Conservation (phyloP, 306 rosid genomes). For the Quercus cerris region DNA sequence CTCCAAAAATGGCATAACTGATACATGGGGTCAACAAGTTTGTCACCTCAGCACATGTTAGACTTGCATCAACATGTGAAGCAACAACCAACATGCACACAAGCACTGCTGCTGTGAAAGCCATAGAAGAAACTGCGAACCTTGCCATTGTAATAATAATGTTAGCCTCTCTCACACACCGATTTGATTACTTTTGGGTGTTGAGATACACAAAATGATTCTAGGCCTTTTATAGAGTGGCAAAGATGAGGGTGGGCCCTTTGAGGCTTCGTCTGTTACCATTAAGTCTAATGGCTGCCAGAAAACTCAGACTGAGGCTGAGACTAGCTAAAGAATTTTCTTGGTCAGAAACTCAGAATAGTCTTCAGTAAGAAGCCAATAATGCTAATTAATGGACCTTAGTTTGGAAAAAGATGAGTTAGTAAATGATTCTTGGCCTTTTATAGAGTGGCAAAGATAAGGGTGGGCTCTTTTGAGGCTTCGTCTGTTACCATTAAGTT, state of each 20-base stretch:
- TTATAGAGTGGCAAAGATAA: too few relatives aligned
- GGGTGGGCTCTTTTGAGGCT: too few relatives aligned
- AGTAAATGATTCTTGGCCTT: too few relatives aligned
- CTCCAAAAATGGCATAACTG: constrained; percentile 55
- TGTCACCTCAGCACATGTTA: constrained; percentile 48
- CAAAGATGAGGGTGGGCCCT: background rate
- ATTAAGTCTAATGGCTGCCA: background rate
- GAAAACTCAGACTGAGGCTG: background rate
- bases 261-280: background rate
- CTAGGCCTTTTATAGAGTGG: constrained; percentile 26
- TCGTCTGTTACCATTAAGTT: too few relatives aligned
- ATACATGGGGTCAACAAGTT: constrained; percentile 56
- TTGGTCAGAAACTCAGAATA: too few relatives aligned
- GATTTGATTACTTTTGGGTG: too few relatives aligned
- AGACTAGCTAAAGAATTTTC: background rate
- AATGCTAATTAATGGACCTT: too few relatives aligned
- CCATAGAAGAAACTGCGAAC: constrained; percentile 13
- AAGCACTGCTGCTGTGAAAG: constrained; percentile 23
- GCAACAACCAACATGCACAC: constrained; percentile 16
- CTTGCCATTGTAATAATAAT: background rate
- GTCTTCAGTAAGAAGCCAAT: too few relatives aligned
- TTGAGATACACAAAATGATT: background rate
- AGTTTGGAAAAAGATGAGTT: background rate
- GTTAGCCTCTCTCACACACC: background rate
- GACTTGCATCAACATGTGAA: constrained; percentile 4